Evolutionary conservation across 805 yeast genomes (phyloP), one percentile per base, ranked within the genome.

Genomic region (Brettanomyces bruxellensis): DNA sequence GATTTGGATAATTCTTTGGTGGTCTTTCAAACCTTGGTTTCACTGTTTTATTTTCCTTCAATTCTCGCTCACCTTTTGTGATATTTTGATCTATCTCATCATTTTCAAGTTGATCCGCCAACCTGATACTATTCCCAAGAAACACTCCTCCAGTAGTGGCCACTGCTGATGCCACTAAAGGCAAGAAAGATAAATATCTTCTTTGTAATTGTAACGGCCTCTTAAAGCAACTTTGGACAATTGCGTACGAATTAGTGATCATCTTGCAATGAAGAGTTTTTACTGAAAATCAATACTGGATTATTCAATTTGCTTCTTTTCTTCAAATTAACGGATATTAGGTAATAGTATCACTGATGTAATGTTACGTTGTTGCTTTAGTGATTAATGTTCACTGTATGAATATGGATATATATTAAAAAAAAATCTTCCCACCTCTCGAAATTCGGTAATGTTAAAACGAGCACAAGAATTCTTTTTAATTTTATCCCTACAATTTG

Each of bases 1-100:
- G 95, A 1, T 86, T 88, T 2, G 83, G 83, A 62, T 83, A 87
- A 38, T 72, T 67, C 1, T 77, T 74, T 34, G 53, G 58, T 1
- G 67, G 62, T 47, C 82, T 60, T 35, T 55, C 49, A 52, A 75
- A 71, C 42, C 53, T 55, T 18, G 62, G 64, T 36, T 55, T 61
- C 14, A 47, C 40, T 30, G 25, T 36, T 12, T 40, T 43, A 24
- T 41, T 22, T 35, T 45, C 23, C 22, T 48, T 48, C 22, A 56
- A 60, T 58, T 53, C 71, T 37, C 25, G 52, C 54, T 59, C 61
- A 45, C 57, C 46, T 46, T 51, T 45, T 5, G 28, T 46, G 62
- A 35, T 51, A 59, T 55, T 35, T 62, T 64, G 65, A 55, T 71
- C 73, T 40, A 71, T 52, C 55, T 72, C 66, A 13, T 79, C 79